These are phyloP conservation scores for Naganishia liquefaciens DNA, from an alignment of 1,284 basidiomycete genomes.

Conservation along the genomic window DNA sequence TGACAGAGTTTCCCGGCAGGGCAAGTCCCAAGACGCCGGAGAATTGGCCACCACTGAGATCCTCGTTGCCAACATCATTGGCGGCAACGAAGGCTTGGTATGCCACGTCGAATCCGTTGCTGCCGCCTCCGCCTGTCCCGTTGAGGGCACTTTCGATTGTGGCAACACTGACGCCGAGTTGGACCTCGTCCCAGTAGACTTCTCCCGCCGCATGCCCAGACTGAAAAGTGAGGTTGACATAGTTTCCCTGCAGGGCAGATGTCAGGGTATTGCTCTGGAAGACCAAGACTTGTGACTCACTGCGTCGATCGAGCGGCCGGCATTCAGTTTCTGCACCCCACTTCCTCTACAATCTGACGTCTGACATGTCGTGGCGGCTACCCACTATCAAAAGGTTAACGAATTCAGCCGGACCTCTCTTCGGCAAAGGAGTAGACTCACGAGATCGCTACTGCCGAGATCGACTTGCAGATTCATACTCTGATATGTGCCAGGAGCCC, in stretches of 20 bases:
- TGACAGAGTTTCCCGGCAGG: conserved; percentile 50
- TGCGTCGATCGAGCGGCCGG: conserved; percentile 42
- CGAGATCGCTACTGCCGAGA: conserved; percentile 52
- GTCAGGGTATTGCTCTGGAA: background rate
- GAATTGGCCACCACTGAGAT: conserved; percentile 47
- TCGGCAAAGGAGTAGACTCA: conserved; percentile 34
- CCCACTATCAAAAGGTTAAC: conserved; percentile 45
- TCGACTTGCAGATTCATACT: conserved; percentile 49
- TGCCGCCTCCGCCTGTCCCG: conserved; percentile 32
- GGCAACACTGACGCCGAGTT: conserved; percentile 32
- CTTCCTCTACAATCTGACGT: conserved; percentile 41
- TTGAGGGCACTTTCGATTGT: conserved; percentile 28
- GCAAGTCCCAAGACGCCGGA: conserved; percentile 50
- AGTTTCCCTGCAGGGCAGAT: conserved; percentile 20
- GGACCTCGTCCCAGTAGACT: conserved; percentile 53
- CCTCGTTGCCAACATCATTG: conserved; percentile 43
- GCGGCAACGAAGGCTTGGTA: conserved; percentile 54
- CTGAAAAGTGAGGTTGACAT: conserved; percentile 43
- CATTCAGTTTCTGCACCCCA: conserved; percentile 43
- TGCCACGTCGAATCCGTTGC: conserved; percentile 45
- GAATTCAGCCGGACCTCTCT: too few species aligned
- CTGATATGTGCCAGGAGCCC: conserved; percentile 36
- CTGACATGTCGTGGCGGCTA: conserved; percentile 45
- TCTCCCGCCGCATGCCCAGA: conserved; percentile 45
- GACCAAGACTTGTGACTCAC: conserved; percentile 15